Evolutionary conservation across 208 protist species (phyloP).

Genomic region (Wallacemonas sp.): DNA sequence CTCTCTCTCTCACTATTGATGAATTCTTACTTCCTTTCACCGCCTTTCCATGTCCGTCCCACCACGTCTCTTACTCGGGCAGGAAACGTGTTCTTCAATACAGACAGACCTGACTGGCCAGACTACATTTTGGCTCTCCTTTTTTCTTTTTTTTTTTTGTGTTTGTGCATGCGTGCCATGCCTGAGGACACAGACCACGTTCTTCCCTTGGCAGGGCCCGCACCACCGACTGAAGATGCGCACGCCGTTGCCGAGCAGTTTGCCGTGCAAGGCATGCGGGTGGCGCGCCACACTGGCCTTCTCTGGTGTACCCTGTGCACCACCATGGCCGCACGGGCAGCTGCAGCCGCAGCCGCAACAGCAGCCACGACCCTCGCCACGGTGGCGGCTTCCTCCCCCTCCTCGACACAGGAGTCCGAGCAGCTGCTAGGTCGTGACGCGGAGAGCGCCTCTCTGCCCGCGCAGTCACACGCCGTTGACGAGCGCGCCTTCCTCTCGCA

Average conservation of each 20-base stretch:
- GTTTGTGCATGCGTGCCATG: too few relatives aligned
- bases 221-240: neutral
- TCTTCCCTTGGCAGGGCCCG: neutral
- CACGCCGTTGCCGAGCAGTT: constrained; percentile 32
- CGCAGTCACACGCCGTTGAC: neutral
- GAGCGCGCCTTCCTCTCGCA: neutral
- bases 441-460: constrained; percentile 3
- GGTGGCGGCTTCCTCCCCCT: neutral
- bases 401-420: too few relatives aligned
- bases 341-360: neutral
- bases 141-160: too few relatives aligned
- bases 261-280: constrained; percentile 32
- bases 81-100: too few relatives aligned
- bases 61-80: too few relatives aligned
- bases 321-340: neutral
- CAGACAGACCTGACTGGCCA: too few relatives aligned
- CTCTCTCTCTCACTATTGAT: neutral
- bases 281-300: constrained; percentile 19
- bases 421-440: too few relatives aligned
- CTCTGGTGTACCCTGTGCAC: constrained; percentile 47
- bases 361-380: too few relatives aligned
- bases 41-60: too few relatives aligned
- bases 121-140: too few relatives aligned
- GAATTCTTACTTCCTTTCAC: neutral
- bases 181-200: neutral